Percentiles rank a stretch among this genome's conserved stretches.
These are phyloP conservation scores for Eustoma russellianum DNA, from an alignment of 257 asterid genomes.

Conservation along the genomic window DNA sequence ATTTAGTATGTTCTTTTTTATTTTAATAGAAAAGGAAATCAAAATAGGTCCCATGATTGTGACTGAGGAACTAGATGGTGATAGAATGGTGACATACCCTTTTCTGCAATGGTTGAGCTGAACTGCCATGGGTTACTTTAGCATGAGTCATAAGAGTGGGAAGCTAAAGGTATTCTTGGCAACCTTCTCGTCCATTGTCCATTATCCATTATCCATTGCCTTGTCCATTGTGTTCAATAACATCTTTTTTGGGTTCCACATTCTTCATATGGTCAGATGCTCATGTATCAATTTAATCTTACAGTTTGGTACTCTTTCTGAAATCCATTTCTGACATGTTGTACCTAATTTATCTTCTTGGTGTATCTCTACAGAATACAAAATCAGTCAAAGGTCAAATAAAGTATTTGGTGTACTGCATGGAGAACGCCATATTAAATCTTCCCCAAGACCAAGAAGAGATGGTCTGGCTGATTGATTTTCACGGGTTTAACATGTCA, in stretches of 20 bases:
- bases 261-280: background rate
- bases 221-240: too few species aligned
- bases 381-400: slow-evolving; percentile 79
- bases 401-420: slow-evolving; percentile 84
- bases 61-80: too few species aligned
- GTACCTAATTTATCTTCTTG: background rate
- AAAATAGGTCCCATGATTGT: too few species aligned
- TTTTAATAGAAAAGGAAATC: too few species aligned
- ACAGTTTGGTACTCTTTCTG: background rate
- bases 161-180: slow-evolving; percentile 1
- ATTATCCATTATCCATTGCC: too few species aligned
- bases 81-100: too few species aligned
- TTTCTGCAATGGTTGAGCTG: too few species aligned
- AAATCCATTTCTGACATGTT: background rate
- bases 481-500: slow-evolving; percentile 66
- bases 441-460: slow-evolving; percentile 62
- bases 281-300: background rate
- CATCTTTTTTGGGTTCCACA: background rate
- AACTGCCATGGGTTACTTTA: background rate
- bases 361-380: slow-evolving; percentile 49
- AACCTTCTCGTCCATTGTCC: too few species aligned
- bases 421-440: slow-evolving; percentile 77
- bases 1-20: too few species aligned
- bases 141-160: background rate
- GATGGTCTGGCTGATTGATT: slow-evolving; percentile 96